phyloP scores from a whole-genome alignment of 306 rosid species.

The Luffa aegyptiaca region DNA sequence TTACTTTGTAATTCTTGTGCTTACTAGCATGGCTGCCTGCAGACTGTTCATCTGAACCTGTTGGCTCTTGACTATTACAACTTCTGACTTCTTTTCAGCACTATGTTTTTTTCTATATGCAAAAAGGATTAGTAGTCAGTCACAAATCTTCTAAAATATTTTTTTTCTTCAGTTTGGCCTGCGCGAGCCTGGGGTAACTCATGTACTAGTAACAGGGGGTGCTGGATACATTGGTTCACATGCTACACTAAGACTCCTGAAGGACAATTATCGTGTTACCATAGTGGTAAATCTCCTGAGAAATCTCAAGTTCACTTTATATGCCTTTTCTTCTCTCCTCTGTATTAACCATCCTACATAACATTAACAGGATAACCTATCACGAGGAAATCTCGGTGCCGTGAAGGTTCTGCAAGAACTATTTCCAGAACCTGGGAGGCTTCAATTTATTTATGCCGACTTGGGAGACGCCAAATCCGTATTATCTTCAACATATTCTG shows the following conservation, averaged over 20 bases:
- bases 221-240: constrained; percentile 98
- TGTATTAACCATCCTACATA: background rate
- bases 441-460: constrained; percentile 84
- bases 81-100: background rate
- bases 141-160: background rate
- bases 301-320: background rate
- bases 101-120: background rate
- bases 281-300: constrained; percentile 50
- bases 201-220: constrained; percentile 89
- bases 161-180: constrained; percentile 40
- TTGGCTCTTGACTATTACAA: background rate
- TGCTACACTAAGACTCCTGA: constrained; percentile 72
- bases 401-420: constrained; percentile 59
- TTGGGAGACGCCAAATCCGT: constrained; percentile 79
- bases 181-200: constrained; percentile 60
- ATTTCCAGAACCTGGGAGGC: constrained; percentile 77
- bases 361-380: constrained; percentile 63
- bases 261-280: constrained; percentile 73
- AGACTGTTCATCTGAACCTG: background rate
- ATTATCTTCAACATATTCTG: constrained; percentile 24
- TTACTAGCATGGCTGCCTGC: background rate
- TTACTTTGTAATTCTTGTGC: background rate
- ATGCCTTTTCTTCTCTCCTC: background rate
- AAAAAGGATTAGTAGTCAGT: background rate
- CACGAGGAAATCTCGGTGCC: constrained; percentile 88